Evolutionary conservation across 768 basidiomycete genomes (phyloP), one percentile per base, ranked within the genome.

Genomic region (Tephrocybe sp.): DNA sequence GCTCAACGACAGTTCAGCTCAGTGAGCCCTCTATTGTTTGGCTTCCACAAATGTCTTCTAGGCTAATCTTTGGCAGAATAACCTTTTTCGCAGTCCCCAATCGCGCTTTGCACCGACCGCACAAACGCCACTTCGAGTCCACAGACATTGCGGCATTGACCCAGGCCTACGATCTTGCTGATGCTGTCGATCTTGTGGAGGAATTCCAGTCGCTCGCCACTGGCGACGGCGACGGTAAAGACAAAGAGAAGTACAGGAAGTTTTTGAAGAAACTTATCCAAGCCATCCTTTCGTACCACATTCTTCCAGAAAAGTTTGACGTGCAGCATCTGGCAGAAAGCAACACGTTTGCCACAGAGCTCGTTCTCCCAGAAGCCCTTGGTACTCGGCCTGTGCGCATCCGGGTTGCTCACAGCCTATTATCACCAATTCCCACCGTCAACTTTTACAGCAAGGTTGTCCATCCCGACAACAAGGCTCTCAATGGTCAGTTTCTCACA

Each of bases 201-300:
- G 57, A 63, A 34, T 54, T 73, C 20, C 73, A 73, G 23, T 59
- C 73, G 46, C 69, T 80, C 25, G 71, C 24, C 20, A 26, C 77
- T 18, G 61, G 69, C 30, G 67, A 71, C 21, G 25, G 79, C 15
- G 62, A 68, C 26, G 68, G 72, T 2, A 59, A 65, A 15, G 66
- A 77, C 34, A 79, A 74, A 54, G 71, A 81, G 56, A 72, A 69
- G 37, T 70, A 73, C 50, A 82, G 79, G 56, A 78, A 83, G 62
- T 73, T 78, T 40, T 65, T 89, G 60, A 80, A 80, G 57, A 69
- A 71, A 46, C 74, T 87, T 52, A 58, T 85, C 24, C 74, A 70
- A 14, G 75, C 76, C 36, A 73, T 86, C 25, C 65, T 85, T 17
- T 70, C 74, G 18, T 88, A 84, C 64, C 83, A 83, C 62, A 76